phyloP scores from a whole-genome alignment of 2,329 filamentous ascomycete species.

The Acephala macrosclerotiorum region DNA sequence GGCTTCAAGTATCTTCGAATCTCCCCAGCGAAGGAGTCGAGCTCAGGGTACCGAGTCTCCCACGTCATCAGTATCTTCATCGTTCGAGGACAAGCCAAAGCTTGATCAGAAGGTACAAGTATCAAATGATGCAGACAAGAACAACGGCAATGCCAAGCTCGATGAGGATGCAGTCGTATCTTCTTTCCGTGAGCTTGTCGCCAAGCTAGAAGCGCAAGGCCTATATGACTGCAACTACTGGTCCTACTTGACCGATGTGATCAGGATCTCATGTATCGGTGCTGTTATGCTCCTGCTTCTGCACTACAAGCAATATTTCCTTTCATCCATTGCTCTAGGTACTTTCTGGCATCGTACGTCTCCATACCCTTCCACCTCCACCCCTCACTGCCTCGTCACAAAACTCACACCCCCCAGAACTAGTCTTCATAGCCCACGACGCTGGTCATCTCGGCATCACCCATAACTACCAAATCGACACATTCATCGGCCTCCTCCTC shows the following conservation, averaged over 20 bases:
- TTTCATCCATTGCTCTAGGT: slow-evolving; percentile 65
- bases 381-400: background rate
- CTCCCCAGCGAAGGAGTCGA: slow-evolving; percentile 4
- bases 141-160: slow-evolving; percentile 56
- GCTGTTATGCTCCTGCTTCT: slow-evolving; percentile 54
- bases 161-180: slow-evolving; percentile 53
- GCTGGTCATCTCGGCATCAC: slow-evolving; percentile 70
- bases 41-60: background rate
- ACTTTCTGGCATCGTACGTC: slow-evolving; percentile 49
- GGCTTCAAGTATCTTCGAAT: slow-evolving; percentile 7
- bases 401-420: slow-evolving; percentile 48
- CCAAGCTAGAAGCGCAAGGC: slow-evolving; percentile 60
- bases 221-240: slow-evolving; percentile 65
- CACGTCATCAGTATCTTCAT: background rate
- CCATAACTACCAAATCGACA: slow-evolving; percentile 63
- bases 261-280: slow-evolving; percentile 62
- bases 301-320: slow-evolving; percentile 60
- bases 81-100: slow-evolving; percentile 53
- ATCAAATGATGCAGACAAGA: slow-evolving; percentile 50
- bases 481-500: slow-evolving; percentile 66
- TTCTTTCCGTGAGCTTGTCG: slow-evolving; percentile 64
- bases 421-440: slow-evolving; percentile 74
- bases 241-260: slow-evolving; percentile 64
- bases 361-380: background rate
- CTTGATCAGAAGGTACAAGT: slow-evolving; percentile 37